phyloP scores from a whole-genome alignment of 768 basidiomycete species.

The Agrocybe pediades region DNA sequence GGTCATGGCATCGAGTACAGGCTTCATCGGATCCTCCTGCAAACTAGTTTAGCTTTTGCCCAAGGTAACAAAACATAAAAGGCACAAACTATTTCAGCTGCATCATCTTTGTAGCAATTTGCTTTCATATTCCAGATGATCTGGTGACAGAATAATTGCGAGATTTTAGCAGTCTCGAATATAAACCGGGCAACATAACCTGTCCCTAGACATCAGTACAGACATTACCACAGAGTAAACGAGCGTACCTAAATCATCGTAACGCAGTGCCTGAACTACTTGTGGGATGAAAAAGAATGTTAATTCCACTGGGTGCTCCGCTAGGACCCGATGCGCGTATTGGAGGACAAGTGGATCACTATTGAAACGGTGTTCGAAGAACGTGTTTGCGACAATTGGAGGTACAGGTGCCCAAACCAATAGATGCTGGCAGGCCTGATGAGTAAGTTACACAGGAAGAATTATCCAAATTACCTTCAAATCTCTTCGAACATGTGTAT shows the following conservation, averaged over 20 bases:
- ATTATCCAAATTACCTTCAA: conserved; percentile 57
- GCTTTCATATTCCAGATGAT: conserved; percentile 99
- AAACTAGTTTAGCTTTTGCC: conserved; percentile 5
- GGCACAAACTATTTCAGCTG: conserved; percentile 71
- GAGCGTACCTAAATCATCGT: conserved; percentile 78
- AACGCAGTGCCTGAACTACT: conserved; percentile 93
- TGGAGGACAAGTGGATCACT: conserved; percentile 87
- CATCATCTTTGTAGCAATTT: conserved; percentile 92
- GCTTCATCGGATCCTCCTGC: conserved; percentile 95
- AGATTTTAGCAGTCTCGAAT: conserved; percentile 96
- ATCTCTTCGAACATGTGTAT: conserved; percentile 59
- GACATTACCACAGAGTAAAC: not conserved
- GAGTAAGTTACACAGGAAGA: not conserved
- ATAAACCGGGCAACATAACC: conserved; percentile 96
- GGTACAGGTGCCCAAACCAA: conserved; percentile 89
- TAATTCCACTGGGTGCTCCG: conserved; percentile 90
- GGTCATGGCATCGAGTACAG: conserved; percentile 87
- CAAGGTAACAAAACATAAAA: not conserved
- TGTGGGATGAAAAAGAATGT: conserved; percentile 99
- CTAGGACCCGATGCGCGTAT: conserved; percentile 94
- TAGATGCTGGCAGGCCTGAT: conserved; percentile 58
- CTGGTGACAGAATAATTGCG: conserved; percentile 97
- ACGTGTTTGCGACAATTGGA: conserved; percentile 77
- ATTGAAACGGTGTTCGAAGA: conserved; percentile 83
- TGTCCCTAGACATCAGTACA: conserved; percentile 25